Percentiles rank a stretch among this genome's conserved stretches.
Evolutionary conservation across 768 basidiomycete genomes (phyloP).

Genomic region (Termitomyces eurrhizus): DNA sequence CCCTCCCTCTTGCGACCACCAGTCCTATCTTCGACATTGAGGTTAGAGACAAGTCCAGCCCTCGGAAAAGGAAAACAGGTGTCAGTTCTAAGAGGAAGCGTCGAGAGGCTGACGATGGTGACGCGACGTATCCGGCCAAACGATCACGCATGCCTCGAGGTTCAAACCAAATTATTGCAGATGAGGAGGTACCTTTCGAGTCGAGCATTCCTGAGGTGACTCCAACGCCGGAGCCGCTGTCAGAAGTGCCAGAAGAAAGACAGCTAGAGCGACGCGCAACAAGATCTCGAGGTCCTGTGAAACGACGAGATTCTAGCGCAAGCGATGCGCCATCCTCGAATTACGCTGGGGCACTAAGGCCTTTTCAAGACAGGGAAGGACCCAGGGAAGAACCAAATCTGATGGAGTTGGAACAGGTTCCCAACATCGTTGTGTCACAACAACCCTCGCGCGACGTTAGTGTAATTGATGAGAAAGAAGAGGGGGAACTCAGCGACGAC

Average conservation of each 20-base stretch:
- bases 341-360: slow-evolving; percentile 15
- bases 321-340: slow-evolving; percentile 43
- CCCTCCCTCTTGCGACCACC: slow-evolving; percentile 21
- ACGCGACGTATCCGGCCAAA: slow-evolving; percentile 71
- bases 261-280: slow-evolving; percentile 43
- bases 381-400: neutral
- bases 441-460: slow-evolving; percentile 14
- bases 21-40: slow-evolving; percentile 35
- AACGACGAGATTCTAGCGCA: slow-evolving; percentile 47
- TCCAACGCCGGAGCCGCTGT: slow-evolving; percentile 25
- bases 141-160: slow-evolving; percentile 53
- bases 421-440: slow-evolving; percentile 7
- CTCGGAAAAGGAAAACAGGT: slow-evolving; percentile 45
- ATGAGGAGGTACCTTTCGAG: slow-evolving; percentile 39
- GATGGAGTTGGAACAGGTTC: slow-evolving; percentile 13
- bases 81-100: slow-evolving; percentile 53
- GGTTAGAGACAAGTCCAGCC: slow-evolving; percentile 41
- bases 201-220: slow-evolving; percentile 16
- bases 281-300: slow-evolving; percentile 36
- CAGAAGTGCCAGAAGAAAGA: slow-evolving; percentile 32
- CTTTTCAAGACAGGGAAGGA: slow-evolving; percentile 8
- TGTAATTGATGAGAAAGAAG: slow-evolving; percentile 30
- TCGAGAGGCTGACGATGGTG: slow-evolving; percentile 57
- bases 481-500: slow-evolving; percentile 38
- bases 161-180: slow-evolving; percentile 25